These are phyloP conservation scores for Parsonsia alboflavescens DNA, from an alignment of 257 asterid species.

Conservation along the genomic window DNA sequence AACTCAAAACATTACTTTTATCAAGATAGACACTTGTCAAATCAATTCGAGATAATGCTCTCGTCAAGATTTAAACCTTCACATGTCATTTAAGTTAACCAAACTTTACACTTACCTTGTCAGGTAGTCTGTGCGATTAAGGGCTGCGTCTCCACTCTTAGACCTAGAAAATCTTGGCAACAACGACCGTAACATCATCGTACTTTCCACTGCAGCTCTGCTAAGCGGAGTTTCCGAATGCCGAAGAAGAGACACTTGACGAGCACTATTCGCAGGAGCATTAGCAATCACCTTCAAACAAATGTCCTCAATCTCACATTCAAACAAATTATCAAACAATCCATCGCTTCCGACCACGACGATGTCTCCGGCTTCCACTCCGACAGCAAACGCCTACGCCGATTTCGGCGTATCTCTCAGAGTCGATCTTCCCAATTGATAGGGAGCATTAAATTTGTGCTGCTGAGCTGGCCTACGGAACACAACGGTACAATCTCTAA, in stretches of 20 bases:
- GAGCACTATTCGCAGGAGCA: conserved; percentile 10
- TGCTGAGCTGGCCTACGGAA: conserved; percentile 23
- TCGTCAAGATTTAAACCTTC: too few species aligned
- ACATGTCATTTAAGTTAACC: too few species aligned
- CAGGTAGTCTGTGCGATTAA: too few species aligned
- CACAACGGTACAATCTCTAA: conserved; percentile 14
- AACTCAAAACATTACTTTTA: too few species aligned
- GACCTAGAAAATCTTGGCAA: too few species aligned
- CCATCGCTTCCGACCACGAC: conserved; percentile 40
- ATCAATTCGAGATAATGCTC: too few species aligned
- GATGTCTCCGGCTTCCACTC: conserved; percentile 22
- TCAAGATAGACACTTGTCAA: too few species aligned
- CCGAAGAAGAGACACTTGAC: background rate
- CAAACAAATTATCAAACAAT: conserved; percentile 30
- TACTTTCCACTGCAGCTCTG: background rate
- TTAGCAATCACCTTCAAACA: conserved; percentile 14
- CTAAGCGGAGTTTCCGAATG: conserved; percentile 13
- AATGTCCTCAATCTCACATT: conserved; percentile 24
- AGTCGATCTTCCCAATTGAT: conserved; percentile 7
- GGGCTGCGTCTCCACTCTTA: too few species aligned
- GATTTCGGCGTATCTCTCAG: background rate
- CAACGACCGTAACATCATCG: too few species aligned
- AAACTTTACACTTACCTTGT: too few species aligned
- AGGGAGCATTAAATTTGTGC: conserved; percentile 21
- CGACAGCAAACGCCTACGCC: conserved; percentile 26